A percentile compares a stretch with the other conserved stretches of the same genome.
These are phyloP conservation scores for Ophiocordyceps australis DNA, from an alignment of 2,329 filamentous ascomycete species.

Conservation along the genomic window DNA sequence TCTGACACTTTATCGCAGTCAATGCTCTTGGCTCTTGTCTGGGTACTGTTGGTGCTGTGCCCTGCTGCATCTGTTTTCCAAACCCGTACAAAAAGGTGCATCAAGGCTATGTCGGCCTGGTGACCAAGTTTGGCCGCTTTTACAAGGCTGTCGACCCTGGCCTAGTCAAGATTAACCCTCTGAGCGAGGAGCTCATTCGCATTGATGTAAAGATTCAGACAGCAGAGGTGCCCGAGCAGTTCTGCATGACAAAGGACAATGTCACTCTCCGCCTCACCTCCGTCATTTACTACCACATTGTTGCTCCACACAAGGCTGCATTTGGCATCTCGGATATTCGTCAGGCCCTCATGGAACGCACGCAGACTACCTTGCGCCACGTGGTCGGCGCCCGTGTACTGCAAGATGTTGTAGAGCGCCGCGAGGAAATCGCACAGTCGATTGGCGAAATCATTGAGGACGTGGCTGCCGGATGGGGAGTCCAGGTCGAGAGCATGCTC, in stretches of 20 bases:
- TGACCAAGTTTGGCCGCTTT: conserved; percentile 91
- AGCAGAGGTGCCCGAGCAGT: conserved; percentile 86
- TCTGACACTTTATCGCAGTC: too few relatives aligned
- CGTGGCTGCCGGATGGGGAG: conserved; percentile 84
- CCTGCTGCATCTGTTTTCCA: conserved; percentile 80
- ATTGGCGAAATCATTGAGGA: conserved; percentile 97
- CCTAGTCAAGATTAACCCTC: conserved; percentile 91
- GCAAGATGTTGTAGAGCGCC: conserved; percentile 95
- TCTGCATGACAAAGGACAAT: conserved; percentile 99
- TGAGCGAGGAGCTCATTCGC: conserved; percentile 75
- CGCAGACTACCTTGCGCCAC: conserved; percentile 91
- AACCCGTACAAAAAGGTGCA: conserved; percentile 89
- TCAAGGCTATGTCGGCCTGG: conserved; percentile 86
- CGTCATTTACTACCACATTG: conserved; percentile 98
- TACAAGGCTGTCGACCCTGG: conserved; percentile 92
- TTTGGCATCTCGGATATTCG: conserved; percentile 92
- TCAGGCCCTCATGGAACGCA: conserved; percentile 93
- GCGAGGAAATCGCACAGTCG: conserved; percentile 88
- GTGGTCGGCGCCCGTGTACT: conserved; percentile 90
- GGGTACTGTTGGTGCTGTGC: conserved; percentile 69
- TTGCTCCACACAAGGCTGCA: conserved; percentile 85
- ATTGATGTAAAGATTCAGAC: conserved; percentile 99
- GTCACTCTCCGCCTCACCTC: conserved; percentile 85
- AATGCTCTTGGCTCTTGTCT: conserved; percentile 56
- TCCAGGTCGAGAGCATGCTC: conserved; percentile 93